A percentile compares a stretch with the other conserved stretches of the same genome.
phyloP scores from a whole-genome alignment of 2,329 filamentous ascomycete genomes.

The Fusarium camptoceras region DNA sequence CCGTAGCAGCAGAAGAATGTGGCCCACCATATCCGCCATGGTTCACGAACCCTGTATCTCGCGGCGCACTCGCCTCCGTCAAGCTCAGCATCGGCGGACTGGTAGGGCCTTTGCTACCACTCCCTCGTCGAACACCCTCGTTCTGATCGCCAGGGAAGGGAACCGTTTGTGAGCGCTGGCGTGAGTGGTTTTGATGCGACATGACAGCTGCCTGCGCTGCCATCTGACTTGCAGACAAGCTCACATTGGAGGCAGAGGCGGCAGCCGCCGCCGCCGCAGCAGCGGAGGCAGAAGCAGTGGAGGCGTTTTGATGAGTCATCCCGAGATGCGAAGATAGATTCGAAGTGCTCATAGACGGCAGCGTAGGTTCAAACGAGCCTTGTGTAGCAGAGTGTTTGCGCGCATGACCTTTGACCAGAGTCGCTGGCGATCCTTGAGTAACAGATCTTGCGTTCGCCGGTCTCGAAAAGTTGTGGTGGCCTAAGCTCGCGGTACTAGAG shows the following conservation, averaged over 20 bases:
- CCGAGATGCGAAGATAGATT: constrained; percentile 64
- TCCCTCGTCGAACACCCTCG: constrained; percentile 58
- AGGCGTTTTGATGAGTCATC: constrained; percentile 53
- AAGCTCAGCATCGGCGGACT: constrained; percentile 73
- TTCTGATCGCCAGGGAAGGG: constrained; percentile 65
- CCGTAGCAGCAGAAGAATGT: constrained; percentile 73
- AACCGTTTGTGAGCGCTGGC: constrained; percentile 81
- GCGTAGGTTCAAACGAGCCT: constrained; percentile 79
- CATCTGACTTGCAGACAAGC: constrained; percentile 77
- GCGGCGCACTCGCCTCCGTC: constrained; percentile 72
- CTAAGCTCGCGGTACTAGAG: constrained; percentile 58
- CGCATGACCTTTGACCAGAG: constrained; percentile 59
- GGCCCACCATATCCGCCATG: constrained; percentile 64
- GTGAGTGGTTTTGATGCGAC: constrained; percentile 65
- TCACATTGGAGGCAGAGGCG: constrained; percentile 55
- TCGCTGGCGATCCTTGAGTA: constrained; percentile 49
- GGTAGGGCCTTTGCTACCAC: constrained; percentile 62
- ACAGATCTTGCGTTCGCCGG: constrained; percentile 55
- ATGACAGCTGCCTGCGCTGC: constrained; percentile 83
- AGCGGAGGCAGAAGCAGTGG: constrained; percentile 29
- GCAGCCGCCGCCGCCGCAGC: constrained; percentile 45
- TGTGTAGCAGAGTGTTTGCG: constrained; percentile 78
- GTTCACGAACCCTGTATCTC: constrained; percentile 65
- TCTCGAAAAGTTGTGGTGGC: constrained; percentile 67
- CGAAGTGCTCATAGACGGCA: constrained; percentile 71